Base-by-base conservation (phyloP, 1,139 yeast genomes). In the Ogataea hybrid region DNA sequence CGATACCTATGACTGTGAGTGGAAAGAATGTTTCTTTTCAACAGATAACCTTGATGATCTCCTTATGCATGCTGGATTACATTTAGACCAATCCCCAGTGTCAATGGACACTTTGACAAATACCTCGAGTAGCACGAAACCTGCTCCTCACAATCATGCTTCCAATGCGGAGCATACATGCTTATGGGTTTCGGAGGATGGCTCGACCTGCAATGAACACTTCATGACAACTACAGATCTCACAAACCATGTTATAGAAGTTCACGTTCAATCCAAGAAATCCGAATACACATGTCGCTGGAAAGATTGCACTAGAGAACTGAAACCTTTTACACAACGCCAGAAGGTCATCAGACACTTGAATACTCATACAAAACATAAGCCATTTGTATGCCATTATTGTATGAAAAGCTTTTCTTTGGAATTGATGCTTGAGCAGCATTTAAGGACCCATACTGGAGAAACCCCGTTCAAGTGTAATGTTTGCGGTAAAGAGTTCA, bases 331-430 rank as follows among this genome's bases (percentile, higher is more conserved):
- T 57, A 66, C 76, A 14, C 97, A 92, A 59, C 71, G 94, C 30
- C 98, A 92, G 56, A 92, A 92, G 62, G 69, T 89, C 14, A 65
- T 84, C 21, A 76, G 98, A 35, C 98, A 92, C 63, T 67, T 92
- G 35, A 94, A 85, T 59, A 82, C 84, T 3, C 98, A 92, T 62
- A 87, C 97, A 1, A 81, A 84, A 48, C 79, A 83, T 62, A 83
- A 81, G 81, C n/a, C n/a, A n/a, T n/a, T n/a, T n/a, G n/a, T n/a
- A n/a, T n/a, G n/a, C n/a, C n/a, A n/a, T n/a, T n/a, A n/a, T n/a
- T n/a, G n/a, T n/a, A n/a, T n/a, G n/a, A n/a, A n/a, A n/a, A n/a
- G n/a, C n/a, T n/a, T n/a, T n/a, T n/a, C n/a, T n/a, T n/a, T n/a
- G n/a, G n/a, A n/a, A n/a, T n/a, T n/a, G n/a, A n/a, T n/a, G n/a